Evolutionary conservation across 2,329 filamentous ascomycete species (phyloP).

Genomic region (Chlorencoelia australis): DNA sequence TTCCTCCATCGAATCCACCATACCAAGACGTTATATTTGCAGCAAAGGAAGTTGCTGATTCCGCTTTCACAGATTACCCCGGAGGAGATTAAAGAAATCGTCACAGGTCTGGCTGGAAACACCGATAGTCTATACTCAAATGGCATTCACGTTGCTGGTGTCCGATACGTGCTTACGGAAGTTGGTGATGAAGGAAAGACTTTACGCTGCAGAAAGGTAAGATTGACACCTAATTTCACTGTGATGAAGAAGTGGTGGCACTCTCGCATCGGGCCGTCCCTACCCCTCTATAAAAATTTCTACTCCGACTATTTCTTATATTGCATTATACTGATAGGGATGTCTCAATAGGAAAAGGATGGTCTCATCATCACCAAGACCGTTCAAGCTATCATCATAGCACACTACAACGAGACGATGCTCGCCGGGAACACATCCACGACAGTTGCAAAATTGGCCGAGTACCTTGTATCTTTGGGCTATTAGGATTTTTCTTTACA

Average conservation of each 20-base stretch:
- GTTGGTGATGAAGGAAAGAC: conserved; percentile 57
- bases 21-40: not conserved
- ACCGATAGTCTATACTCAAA: conserved; percentile 57
- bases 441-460: conserved; percentile 73
- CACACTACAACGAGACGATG: conserved; percentile 68
- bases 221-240: no score
- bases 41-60: not conserved
- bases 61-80: conserved; percentile 38
- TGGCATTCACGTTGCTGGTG: conserved; percentile 66
- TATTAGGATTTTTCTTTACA: no score
- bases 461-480: conserved; percentile 63
- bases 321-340: no score
- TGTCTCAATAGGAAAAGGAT: conserved; percentile 55
- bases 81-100: conserved; percentile 49
- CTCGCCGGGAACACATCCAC: conserved; percentile 66
- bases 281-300: no score
- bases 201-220: conserved; percentile 81
- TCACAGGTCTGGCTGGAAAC: conserved; percentile 38
- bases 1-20: not conserved
- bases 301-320: no score
- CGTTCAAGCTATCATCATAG: conserved; percentile 77
- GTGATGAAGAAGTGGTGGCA: no score
- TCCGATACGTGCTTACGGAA: conserved; percentile 69
- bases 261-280: no score
- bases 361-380: conserved; percentile 82